Base-by-base conservation (phyloP, 2,329 filamentous ascomycete species). In the Dothistroma septosporum region DNA sequence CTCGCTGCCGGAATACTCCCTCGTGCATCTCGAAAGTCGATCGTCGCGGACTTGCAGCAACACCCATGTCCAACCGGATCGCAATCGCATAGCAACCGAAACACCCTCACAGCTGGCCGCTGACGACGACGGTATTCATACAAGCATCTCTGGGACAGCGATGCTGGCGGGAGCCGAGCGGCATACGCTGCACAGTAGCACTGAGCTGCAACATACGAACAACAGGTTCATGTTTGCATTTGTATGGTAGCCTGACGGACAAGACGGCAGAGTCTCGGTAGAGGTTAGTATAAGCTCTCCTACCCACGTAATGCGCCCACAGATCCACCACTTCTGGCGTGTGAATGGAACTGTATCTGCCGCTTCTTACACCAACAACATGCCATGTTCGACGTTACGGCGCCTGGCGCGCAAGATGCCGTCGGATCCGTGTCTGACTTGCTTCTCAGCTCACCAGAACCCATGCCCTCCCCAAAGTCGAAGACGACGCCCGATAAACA, bases 401-500 rank as follows among this genome's bases (percentile, higher is more conserved):
- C 63, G 41, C 41, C 54, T 16, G 61, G 63, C 53, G 67, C 66
- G 52, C 62, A 63, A 61, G 48, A 66, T 66, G 66, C 68, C 28
- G 57, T 70, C 44, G 63, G 59, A 46, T 62, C 60, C 16, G 46
- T 69, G 37, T 67, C 70, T 73, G 63, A 73, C 69, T 61, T 63
- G 66, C 58, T 68, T 41, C 62, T 59, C 60, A 63, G 55, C 58
- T 63, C 48, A 47, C 55, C 65, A 53, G 59, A 67, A 54, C 54
- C 47, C 54, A 72, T 72, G 69, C 71, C 69, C 64, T 60, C 61
- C 28, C 63, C 64, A 53, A 66, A 65, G 57, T 53, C 61, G 33
- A 70, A 68, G 66, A 72, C 70, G 60, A 68, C 66, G 49, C 63
- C 70, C 47, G 66, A 70, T 37, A 70, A 69, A 64, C 69, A 69